Percentiles rank a stretch among this genome's conserved stretches.
These are phyloP conservation scores for Candida takata DNA, from an alignment of 805 yeast species.

Conservation along the genomic window DNA sequence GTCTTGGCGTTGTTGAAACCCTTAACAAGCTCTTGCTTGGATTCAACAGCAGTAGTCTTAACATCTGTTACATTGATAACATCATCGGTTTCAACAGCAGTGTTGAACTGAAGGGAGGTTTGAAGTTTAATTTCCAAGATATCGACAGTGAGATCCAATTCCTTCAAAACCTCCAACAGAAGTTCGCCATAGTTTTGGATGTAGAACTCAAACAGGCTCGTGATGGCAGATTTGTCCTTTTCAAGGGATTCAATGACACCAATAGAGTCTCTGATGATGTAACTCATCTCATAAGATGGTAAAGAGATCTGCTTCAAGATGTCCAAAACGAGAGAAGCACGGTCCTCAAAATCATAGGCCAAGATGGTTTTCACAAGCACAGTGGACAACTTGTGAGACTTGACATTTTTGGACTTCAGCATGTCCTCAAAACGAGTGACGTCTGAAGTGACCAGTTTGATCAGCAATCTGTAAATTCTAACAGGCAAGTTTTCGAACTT, in stretches of 20 bases:
- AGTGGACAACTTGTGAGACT: constrained; percentile 37
- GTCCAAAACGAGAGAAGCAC: constrained; percentile 29
- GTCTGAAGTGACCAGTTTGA: constrained; percentile 23
- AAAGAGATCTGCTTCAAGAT: constrained; percentile 27
- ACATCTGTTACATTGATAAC: constrained; percentile 13
- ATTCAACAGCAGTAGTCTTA: constrained; percentile 10
- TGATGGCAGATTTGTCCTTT: constrained; percentile 32
- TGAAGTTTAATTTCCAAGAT: constrained; percentile 60
- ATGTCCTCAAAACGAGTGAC: constrained; percentile 20
- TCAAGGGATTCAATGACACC: constrained; percentile 28
- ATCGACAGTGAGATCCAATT: constrained; percentile 32
- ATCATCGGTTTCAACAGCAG: constrained; percentile 22
- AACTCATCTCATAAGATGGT: constrained; percentile 31
- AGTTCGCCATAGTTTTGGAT: constrained; percentile 30
- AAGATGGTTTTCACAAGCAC: constrained; percentile 37
- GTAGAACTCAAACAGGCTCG: constrained; percentile 34
- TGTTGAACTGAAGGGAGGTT: constrained; percentile 40
- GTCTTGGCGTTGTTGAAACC: constrained; percentile 14
- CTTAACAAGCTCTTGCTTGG: constrained; percentile 12
- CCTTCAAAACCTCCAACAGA: constrained; percentile 32
- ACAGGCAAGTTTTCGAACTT: constrained; percentile 35
- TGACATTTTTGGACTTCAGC: constrained; percentile 21
- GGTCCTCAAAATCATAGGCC: constrained; percentile 33
- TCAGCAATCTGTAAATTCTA: constrained; percentile 28
- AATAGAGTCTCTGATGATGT: constrained; percentile 32